A percentile compares a stretch with the other conserved stretches of the same genome.
Evolutionary conservation across 768 basidiomycete species (phyloP).

Genomic region (Gloeopeniophorella convolvens): DNA sequence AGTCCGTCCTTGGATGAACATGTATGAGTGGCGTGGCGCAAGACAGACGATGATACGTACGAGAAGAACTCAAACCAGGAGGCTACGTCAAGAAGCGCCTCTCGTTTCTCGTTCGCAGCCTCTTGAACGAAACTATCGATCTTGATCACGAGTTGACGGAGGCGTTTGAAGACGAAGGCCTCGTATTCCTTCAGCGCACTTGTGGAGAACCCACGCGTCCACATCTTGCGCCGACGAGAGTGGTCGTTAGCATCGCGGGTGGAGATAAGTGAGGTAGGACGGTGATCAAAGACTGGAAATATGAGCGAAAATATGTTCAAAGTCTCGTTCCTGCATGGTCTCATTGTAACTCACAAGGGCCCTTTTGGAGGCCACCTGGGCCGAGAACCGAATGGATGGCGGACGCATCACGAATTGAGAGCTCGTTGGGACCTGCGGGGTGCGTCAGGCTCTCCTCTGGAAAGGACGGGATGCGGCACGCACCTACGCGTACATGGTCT

Average conservation of each 20-base stretch:
- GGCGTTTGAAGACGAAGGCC: slow-evolving; percentile 30
- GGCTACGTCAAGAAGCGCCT: slow-evolving; percentile 28
- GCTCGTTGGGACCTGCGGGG: slow-evolving; percentile 6
- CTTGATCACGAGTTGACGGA: slow-evolving; percentile 28
- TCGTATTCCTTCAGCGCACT: slow-evolving; percentile 40
- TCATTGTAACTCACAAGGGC: slow-evolving; percentile 9
- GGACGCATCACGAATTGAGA: slow-evolving; percentile 7
- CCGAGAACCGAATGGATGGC: slow-evolving; percentile 4
- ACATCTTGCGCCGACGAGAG: slow-evolving; percentile 34
- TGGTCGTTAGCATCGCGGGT: slow-evolving; percentile 33
- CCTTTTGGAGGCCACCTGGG: slow-evolving; percentile 16
- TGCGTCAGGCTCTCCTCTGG: not conserved
- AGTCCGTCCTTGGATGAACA: slow-evolving; percentile 36
- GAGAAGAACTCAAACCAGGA: slow-evolving; percentile 34
- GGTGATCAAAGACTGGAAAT: slow-evolving; percentile 11
- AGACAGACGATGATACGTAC: slow-evolving; percentile 23
- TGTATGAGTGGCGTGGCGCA: not conserved
- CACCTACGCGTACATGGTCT: slow-evolving; percentile 32
- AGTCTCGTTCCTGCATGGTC: not conserved
- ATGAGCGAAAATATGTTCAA: not conserved
- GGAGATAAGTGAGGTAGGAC: slow-evolving; percentile 24
- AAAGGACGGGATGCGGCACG: slow-evolving; percentile 3
- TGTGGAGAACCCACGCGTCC: slow-evolving; percentile 38
- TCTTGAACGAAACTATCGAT: slow-evolving; percentile 12
- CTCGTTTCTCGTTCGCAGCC: not conserved